phyloP scores from a whole-genome alignment of 192 early-diverging fungal genomes.

The Mortierella alpina region DNA sequence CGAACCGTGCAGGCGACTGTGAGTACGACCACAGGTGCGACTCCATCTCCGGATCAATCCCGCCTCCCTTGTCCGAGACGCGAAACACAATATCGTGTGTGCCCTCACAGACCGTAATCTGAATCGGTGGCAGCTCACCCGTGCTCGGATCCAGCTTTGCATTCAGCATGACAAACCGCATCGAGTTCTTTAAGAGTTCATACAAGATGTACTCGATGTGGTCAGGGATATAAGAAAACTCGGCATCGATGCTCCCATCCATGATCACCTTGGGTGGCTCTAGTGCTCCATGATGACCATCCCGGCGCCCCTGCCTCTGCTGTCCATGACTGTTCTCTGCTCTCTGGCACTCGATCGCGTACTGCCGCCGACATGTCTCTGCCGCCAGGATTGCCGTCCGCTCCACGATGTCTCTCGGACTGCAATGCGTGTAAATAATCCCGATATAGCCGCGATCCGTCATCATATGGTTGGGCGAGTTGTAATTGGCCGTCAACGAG shows the following conservation, averaged over 20 bases:
- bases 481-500: conserved; percentile 74
- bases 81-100: conserved; percentile 85
- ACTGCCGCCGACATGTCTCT: conserved; percentile 20
- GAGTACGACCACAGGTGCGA: conserved; percentile 86
- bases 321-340: too few species aligned
- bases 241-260: conserved; percentile 77
- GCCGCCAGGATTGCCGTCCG: conserved; percentile 48
- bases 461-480: conserved; percentile 56
- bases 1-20: conserved; percentile 65
- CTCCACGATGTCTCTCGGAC: conserved; percentile 62
- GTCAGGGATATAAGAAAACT: conserved; percentile 94
- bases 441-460: conserved; percentile 69
- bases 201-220: conserved; percentile 95
- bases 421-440: conserved; percentile 76
- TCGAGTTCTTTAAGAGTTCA: conserved; percentile 90
- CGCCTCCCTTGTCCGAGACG: conserved; percentile 94
- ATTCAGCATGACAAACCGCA: conserved; percentile 74
- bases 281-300: conserved; percentile 11
- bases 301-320: too few species aligned
- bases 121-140: conserved; percentile 77
- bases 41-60: conserved; percentile 75
- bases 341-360: too few species aligned
- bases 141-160: conserved; percentile 53
- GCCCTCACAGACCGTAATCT: conserved; percentile 84
- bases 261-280: conserved; percentile 80